Evolutionary conservation across 2,329 filamentous ascomycete species (phyloP).

Genomic region (Xylariales sp.): DNA sequence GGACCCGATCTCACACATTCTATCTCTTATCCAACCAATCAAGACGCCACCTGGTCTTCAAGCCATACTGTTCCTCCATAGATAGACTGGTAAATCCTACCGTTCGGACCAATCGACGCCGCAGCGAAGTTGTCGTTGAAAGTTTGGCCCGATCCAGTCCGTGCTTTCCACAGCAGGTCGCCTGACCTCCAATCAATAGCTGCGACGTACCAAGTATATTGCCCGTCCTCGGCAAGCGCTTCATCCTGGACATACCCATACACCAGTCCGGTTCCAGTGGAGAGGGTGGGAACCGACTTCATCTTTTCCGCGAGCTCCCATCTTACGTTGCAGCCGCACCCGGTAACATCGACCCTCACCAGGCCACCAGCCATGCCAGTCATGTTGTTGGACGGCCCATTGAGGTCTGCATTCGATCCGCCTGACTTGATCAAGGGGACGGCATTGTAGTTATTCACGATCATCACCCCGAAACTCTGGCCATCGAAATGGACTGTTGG

Average conservation of each 20-base stretch:
- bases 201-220: neutral
- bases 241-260: conserved; percentile 3
- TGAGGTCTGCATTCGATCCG: neutral
- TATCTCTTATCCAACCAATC: no score
- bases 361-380: conserved; percentile 4
- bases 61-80: no score
- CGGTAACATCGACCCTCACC: conserved; percentile 1
- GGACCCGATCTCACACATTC: no score
- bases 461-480: neutral
- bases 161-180: neutral
- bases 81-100: conserved; percentile 2
- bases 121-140: conserved; percentile 2
- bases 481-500: conserved; percentile 8
- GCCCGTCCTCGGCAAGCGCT: conserved; percentile 1
- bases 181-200: conserved; percentile 2
- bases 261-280: conserved; percentile 4
- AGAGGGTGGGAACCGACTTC: conserved; percentile 4
- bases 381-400: conserved; percentile 6
- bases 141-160: neutral
- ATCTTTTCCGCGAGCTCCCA: neutral
- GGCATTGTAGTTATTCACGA: neutral
- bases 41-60: no score
- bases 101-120: neutral
- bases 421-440: neutral
- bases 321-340: neutral